Evolutionary conservation across 2,329 filamentous ascomycete genomes (phyloP), one percentile per base, ranked within the genome.

Genomic region (Sphaerulina musiva): DNA sequence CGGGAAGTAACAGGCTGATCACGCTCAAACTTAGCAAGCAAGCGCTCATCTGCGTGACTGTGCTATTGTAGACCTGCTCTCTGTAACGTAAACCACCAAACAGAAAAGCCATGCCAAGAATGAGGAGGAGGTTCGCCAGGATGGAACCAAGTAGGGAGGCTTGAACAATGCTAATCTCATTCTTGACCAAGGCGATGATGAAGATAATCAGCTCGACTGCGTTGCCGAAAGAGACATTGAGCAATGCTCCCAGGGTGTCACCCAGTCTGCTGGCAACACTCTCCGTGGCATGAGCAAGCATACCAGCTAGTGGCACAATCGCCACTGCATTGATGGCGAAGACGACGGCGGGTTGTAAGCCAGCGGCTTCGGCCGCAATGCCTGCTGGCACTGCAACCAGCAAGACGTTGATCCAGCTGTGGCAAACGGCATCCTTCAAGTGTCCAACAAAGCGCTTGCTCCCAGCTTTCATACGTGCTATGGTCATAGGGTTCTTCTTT

Each of bases 21-120:
- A 95, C 91, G 67, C 87, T 91, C 71, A 95, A 72, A 76, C 89
- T 95, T 62, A 96, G 80, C 63, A 96, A 78, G 73, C 89, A 95
- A 48, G 91, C 91, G 69, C 89, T 95, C 89, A 95, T 95, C 70
- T 96, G 90, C 0, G 90, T 95, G 55, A 95, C 89, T 20, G 89
- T 95, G 72, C 84, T 93, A 73, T 95, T 96, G 74, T 95, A 96
- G 59, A 96, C 85, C 76, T 95, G 91, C 74, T 96, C 91, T 68
- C 87, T 85, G 70, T 83, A 95, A 59, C 89, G 84, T 51, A 95
- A 75, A 59, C 90, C 91, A 66, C 91, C 91, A 23, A 95, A 74
- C 49, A 95, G 80, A 71, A 96, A 95, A 54, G 85, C 84, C 89
- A 95, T 95, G 66, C 91, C 91, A 63, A 96, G 74, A 66, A 95